phyloP scores from a whole-genome alignment of 768 basidiomycete species.

The Lentinula edodes region DNA sequence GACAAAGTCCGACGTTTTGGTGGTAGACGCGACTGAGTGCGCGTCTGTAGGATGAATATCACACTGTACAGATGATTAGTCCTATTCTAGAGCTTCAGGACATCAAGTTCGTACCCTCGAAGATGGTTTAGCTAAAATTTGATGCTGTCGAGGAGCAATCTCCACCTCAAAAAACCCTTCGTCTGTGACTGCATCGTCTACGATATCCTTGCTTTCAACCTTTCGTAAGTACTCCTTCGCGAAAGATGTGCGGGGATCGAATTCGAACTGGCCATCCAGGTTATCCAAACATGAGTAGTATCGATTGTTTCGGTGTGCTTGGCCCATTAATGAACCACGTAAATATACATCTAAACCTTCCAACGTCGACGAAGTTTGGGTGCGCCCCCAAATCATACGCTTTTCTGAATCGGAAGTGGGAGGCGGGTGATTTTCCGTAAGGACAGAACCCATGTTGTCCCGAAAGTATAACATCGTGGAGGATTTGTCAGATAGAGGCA shows the following conservation, averaged over 20 bases:
- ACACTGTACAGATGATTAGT: background rate
- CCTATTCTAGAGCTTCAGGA: too few relatives aligned
- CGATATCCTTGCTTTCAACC: background rate
- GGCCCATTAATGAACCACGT: constrained; percentile 22
- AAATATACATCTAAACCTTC: constrained; percentile 32
- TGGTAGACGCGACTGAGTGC: background rate
- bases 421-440: background rate
- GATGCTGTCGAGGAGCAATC: background rate
- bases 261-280: constrained; percentile 15
- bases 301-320: constrained; percentile 20
- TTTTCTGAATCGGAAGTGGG: background rate
- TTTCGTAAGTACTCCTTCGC: constrained; percentile 9
- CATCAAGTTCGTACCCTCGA: background rate
- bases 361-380: constrained; percentile 33
- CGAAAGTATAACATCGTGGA: constrained; percentile 22
- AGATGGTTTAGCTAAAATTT: background rate
- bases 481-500: constrained; percentile 15
- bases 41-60: background rate
- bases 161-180: constrained; percentile 12
- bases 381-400: constrained; percentile 10
- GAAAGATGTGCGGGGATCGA: constrained; percentile 17
- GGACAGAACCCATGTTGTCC: constrained; percentile 15
- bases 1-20: background rate
- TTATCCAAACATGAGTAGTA: constrained; percentile 23
- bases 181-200: constrained; percentile 9